Conservation (phyloP, 2,329 filamentous ascomycete species). For the Claviceps cyperi region DNA sequence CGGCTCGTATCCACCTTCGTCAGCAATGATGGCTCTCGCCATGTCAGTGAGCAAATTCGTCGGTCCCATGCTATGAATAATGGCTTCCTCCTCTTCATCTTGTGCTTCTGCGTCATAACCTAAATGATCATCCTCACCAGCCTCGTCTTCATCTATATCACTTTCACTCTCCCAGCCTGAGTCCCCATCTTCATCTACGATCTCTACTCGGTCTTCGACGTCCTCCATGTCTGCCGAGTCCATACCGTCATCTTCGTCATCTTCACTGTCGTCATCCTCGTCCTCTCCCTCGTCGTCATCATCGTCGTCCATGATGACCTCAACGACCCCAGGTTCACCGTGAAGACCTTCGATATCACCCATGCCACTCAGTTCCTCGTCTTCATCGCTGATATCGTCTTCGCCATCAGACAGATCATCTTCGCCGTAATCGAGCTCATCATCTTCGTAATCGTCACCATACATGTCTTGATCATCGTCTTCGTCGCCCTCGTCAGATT, state of each 20-base stretch:
- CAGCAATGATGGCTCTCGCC: constrained; percentile 39
- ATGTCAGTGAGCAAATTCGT: constrained; percentile 35
- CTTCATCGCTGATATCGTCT: constrained; percentile 79
- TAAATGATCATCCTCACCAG: constrained; percentile 37
- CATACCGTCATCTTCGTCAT: constrained; percentile 34
- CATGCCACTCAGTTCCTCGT: constrained; percentile 70
- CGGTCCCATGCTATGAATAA: constrained; percentile 30
- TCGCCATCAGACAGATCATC: constrained; percentile 72
- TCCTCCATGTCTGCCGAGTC: constrained; percentile 34
- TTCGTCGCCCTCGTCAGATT: constrained; percentile 59
- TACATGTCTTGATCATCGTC: constrained; percentile 85
- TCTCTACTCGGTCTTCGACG: constrained; percentile 38
- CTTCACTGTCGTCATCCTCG: constrained; percentile 44
- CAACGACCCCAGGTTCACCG: constrained; percentile 47
- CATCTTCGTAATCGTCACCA: constrained; percentile 76
- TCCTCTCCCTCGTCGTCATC: constrained; percentile 41
- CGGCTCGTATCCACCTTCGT: constrained; percentile 36
- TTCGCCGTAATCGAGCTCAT: constrained; percentile 83
- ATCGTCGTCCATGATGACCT: constrained; percentile 68
- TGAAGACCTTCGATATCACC: constrained; percentile 68
- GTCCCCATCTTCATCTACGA: constrained; percentile 48
- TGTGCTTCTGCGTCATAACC: constrained; percentile 42
- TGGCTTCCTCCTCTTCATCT: constrained; percentile 39
- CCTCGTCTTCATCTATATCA: constrained; percentile 39
- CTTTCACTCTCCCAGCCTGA: constrained; percentile 48